Base-by-base conservation (phyloP, 768 basidiomycete genomes). In the Boletellus ananiceps region DNA sequence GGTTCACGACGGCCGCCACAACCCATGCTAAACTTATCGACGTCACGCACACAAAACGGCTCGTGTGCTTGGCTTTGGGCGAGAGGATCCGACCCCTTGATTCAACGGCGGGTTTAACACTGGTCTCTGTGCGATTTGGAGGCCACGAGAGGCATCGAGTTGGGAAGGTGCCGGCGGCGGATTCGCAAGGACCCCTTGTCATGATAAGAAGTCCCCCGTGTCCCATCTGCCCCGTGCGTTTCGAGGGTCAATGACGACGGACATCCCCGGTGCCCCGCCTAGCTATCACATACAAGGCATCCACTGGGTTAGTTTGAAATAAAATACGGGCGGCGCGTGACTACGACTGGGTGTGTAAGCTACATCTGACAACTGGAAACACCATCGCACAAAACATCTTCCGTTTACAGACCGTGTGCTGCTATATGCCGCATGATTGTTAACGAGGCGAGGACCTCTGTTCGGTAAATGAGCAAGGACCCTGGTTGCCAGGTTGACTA, bases 371-470 rank as follows among this genome's bases (percentile, higher is more conserved):
- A 21, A 34, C 47, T n/a, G 27, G 46, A 38, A 38, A 36, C 14
- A 19, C 14, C 32, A 12, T 47, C 38, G 32, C 16, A 36, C 36
- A 36, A 31, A 21, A 33, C 42, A 25, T 44, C 27, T 37, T 37
- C 34, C 29, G 13, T 44, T 68, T 61, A 77, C 47, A 77, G 54
- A 39, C 74, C 66, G 54, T 81, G 69, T 32, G 70, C 67, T 6
- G 62, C 73, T 27, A 85, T 83, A 57, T 83, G 79, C 11, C 82
- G 75, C 80, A 86, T 81, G 54, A 85, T 80, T 63, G 75, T 74
- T 38, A 83, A 61, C 1, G 82, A 77, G 4, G 80, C 80, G 11
- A 86, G 71, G 47, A 85, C 62, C 53, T 85, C 83, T 85, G 63
- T 51, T 58, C 35, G 41, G 32, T 33, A 27, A 38, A 34, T 51